Evolutionary conservation across 345 rosid genomes (phyloP).

Genomic region (Eucalyptus decipiens): DNA sequence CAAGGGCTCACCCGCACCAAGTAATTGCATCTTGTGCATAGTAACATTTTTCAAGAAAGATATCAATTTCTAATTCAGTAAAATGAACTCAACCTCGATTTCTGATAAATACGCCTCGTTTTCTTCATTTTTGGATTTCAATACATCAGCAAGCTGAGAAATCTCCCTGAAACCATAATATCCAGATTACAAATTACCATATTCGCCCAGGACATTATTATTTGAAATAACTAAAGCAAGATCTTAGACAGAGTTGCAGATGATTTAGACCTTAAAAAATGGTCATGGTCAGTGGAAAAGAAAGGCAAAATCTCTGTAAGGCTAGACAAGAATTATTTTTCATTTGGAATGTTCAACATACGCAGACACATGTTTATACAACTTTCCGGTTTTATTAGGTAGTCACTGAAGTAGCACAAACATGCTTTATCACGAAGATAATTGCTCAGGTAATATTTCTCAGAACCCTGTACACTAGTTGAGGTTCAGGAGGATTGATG

Average conservation of each 20-base stretch:
- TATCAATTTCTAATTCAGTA: not conserved
- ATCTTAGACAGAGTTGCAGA: not conserved
- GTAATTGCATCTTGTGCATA: not conserved
- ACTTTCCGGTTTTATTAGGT: not conserved
- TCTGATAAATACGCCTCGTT: constrained; percentile 86
- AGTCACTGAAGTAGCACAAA: not conserved
- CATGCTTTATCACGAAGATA: not conserved
- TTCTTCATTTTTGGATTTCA: constrained; percentile 86
- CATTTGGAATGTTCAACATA: not conserved
- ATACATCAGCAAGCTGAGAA: constrained; percentile 40
- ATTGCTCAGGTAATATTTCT: not conserved
- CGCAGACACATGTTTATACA: not conserved
- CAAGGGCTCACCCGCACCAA: not conserved
- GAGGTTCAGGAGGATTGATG: not conserved
- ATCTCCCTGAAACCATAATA: constrained; percentile 30
- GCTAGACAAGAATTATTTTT: not conserved
- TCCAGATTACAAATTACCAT: not conserved
- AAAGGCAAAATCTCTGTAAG: not conserved
- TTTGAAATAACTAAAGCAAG: not conserved
- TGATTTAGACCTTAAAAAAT: not conserved
- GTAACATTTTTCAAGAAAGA: not conserved
- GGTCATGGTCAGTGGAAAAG: not conserved
- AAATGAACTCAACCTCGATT: constrained; percentile 64
- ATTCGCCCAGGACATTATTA: not conserved
- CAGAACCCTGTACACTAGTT: not conserved